Base-by-base conservation (phyloP, 2,329 filamentous ascomycete species). In the Trichophyton benhamiae region DNA sequence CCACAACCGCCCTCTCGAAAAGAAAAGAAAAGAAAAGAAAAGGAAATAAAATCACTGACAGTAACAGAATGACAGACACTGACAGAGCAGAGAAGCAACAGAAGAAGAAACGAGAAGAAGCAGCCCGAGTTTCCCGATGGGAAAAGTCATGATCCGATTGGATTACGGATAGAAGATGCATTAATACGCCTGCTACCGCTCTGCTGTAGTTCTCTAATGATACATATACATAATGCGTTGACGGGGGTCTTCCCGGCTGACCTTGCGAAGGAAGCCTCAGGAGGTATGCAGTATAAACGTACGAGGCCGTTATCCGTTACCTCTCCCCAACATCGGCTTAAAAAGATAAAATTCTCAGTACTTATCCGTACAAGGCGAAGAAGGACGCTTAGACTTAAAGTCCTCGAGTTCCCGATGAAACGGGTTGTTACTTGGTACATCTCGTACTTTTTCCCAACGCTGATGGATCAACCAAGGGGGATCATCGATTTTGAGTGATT, bases 71-170 rank as follows among this genome's bases (percentile, higher is more conserved):
- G 25, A 27, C 33, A 36, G 8, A 36, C 33, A 36, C 8, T 36
- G 8, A 36, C 33, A 36, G 33, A 44, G n/a, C 13, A 17, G 41
- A 15, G 27, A 53, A 48, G 17, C n/a, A 25, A n/a, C 15, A 46
- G 20, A 25, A 20, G 20, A 20, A 22, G 9, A 17, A 25, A 48
- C 44, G 17, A 48, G 17, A 17, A 22, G n/a, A 20, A 27, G 13
- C 20, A n/a, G 22, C 22, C 22, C 49, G 49, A 53, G 22, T 53
- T 53, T 53, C 49, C 49, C 49, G 49, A 53, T 53, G 49, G 49
- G 49, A 53, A 52, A 53, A 20, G 17, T 53, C 49, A 53, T 15
- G 27, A 25, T 53, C 49, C 49, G 49, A 53, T 53, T 53, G 49
- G 49, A 30, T 33, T 13, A 38, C 33, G 9, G 33, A 38, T 38